These are phyloP conservation scores for Trichoderma reesei DNA, from an alignment of 495 filamentous ascomycete species.

Conservation along the genomic window DNA sequence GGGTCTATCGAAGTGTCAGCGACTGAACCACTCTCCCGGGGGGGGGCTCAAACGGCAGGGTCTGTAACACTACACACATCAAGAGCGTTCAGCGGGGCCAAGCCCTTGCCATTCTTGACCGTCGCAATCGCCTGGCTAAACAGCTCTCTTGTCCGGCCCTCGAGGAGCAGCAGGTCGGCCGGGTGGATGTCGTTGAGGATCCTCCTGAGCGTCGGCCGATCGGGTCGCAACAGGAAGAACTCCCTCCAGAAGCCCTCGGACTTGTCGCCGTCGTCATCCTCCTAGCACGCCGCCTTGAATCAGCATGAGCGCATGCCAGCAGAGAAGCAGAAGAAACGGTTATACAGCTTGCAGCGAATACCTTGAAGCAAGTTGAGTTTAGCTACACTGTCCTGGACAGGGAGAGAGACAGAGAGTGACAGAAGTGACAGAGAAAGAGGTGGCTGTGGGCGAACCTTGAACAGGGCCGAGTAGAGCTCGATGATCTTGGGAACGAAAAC, in stretches of 20 bases:
- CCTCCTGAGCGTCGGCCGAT: slow-evolving; percentile 51
- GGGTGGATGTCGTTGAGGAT: slow-evolving; percentile 58
- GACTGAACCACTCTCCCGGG: background rate
- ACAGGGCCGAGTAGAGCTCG: slow-evolving; percentile 75
- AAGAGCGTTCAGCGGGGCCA: slow-evolving; percentile 68
- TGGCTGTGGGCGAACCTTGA: slow-evolving; percentile 53
- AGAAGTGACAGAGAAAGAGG: background rate
- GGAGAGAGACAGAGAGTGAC: background rate
- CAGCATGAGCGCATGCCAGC: background rate
- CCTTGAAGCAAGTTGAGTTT: background rate
- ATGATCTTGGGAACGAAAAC: slow-evolving; percentile 90
- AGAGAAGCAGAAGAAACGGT: background rate
- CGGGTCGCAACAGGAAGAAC: slow-evolving; percentile 81
- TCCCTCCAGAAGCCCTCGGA: slow-evolving; percentile 93
- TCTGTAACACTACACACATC: slow-evolving; percentile 53
- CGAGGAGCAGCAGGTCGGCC: slow-evolving; percentile 64
- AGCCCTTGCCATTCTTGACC: slow-evolving; percentile 50
- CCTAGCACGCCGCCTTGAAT: slow-evolving; percentile 35
- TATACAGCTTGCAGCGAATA: background rate
- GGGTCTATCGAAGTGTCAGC: slow-evolving; percentile 49
- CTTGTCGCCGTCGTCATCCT: slow-evolving; percentile 51
- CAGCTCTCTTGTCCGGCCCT: slow-evolving; percentile 66
- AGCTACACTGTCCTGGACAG: background rate
- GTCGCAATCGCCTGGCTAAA: slow-evolving; percentile 63
- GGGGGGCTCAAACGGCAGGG: background rate